Percentiles rank a stretch among this genome's conserved stretches.
Evolutionary conservation across 2,329 filamentous ascomycete genomes (phyloP).

Genomic region (Mollisiaceae sp.): DNA sequence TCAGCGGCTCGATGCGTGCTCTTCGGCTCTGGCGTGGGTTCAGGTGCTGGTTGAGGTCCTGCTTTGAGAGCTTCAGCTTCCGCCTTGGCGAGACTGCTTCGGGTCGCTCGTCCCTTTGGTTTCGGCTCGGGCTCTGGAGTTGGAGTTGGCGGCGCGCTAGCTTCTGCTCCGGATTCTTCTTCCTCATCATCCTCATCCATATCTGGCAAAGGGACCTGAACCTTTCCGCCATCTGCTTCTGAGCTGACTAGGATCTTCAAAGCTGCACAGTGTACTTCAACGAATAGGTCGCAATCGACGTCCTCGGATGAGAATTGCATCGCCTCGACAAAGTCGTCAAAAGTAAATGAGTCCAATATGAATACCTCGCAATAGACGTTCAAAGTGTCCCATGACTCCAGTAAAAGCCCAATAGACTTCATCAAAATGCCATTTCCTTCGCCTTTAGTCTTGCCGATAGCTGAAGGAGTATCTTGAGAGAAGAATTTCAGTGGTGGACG

Average conservation of each 20-base stretch:
- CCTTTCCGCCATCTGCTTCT: slow-evolving; percentile 75
- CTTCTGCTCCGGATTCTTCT: slow-evolving; percentile 60
- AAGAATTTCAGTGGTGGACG: slow-evolving; percentile 82
- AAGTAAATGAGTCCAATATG: slow-evolving; percentile 93
- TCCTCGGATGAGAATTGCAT: slow-evolving; percentile 78
- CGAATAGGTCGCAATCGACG: slow-evolving; percentile 80
- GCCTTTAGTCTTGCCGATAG: slow-evolving; percentile 52
- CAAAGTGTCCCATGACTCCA: slow-evolving; percentile 95
- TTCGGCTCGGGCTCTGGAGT: slow-evolving; percentile 75
- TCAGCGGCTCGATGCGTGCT: slow-evolving; percentile 74
- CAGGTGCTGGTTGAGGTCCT: slow-evolving; percentile 50
- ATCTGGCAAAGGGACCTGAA: slow-evolving; percentile 79
- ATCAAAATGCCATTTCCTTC: slow-evolving; percentile 70
- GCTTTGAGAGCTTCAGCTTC: slow-evolving; percentile 73
- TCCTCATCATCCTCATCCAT: slow-evolving; percentile 74
- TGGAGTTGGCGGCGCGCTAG: slow-evolving; percentile 57
- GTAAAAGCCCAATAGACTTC: slow-evolving; percentile 80
- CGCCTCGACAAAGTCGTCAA: slow-evolving; percentile 93
- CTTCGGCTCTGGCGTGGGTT: slow-evolving; percentile 48
- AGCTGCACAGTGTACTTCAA: slow-evolving; percentile 90
- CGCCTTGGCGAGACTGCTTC: slow-evolving; percentile 83
- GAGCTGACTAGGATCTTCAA: slow-evolving; percentile 84
- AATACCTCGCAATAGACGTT: slow-evolving; percentile 99
- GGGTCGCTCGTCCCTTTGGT: slow-evolving; percentile 72
- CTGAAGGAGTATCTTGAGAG: slow-evolving; percentile 65